Evolutionary conservation across 1,139 yeast genomes (phyloP).

Genomic region (Suhomyces maxii): DNA sequence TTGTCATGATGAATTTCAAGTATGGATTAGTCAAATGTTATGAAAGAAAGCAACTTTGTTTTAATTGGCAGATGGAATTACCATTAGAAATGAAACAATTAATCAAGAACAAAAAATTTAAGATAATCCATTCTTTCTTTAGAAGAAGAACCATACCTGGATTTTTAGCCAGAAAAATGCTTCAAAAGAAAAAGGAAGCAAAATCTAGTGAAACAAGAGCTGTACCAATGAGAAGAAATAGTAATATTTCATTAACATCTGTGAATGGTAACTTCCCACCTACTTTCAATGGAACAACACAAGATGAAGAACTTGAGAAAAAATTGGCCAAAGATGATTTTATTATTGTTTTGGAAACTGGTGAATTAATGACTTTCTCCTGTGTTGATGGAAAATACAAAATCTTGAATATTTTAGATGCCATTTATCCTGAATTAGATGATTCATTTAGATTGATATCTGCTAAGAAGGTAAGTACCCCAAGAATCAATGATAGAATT

Average conservation of each 20-base stretch:
- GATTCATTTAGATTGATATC: constrained; percentile 36
- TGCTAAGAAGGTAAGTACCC: constrained; percentile 61
- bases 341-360: constrained; percentile 39
- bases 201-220: constrained; percentile 10
- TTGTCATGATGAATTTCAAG: constrained; percentile 56
- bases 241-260: constrained; percentile 27
- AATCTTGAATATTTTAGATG: constrained; percentile 24
- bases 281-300: constrained; percentile 12
- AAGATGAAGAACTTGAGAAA: constrained; percentile 11
- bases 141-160: constrained; percentile 56
- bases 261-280: constrained; percentile 41
- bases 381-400: constrained; percentile 48
- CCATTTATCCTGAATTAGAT: constrained; percentile 22
- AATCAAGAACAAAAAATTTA: constrained; percentile 24
- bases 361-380: constrained; percentile 47
- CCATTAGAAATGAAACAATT: constrained; percentile 23
- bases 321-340: constrained; percentile 30
- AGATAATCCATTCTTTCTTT: constrained; percentile 59
- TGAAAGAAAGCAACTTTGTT: constrained; percentile 52
- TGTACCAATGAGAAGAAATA: constrained; percentile 22
- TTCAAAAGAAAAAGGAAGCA: constrained; percentile 24
- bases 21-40: constrained; percentile 56
- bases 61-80: constrained; percentile 50
- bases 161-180: constrained; percentile 45
- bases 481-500: constrained; percentile 72